Base-by-base conservation (phyloP, 768 basidiomycete species). In the Suillus luteus region DNA sequence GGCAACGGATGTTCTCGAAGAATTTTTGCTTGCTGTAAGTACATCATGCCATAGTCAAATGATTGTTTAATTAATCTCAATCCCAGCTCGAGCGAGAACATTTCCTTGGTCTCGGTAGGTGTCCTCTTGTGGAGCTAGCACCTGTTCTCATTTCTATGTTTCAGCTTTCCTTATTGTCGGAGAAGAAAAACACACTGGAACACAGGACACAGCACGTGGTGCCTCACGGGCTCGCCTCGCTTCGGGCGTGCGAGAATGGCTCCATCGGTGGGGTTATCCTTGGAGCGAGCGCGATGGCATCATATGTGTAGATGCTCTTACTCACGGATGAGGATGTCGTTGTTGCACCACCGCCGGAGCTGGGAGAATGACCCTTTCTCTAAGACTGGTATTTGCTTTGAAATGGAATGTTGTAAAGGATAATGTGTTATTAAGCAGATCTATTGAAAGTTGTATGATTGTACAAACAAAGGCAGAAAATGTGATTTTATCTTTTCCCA, bases 121-220 rank as follows among this genome's bases (percentile, higher is more conserved):
- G 54, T 63, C 65, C 40, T 15, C 40, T 37, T 55, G 51, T 7
- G 43, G 38, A 17, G 41, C 40, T 27, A 44, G 43, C 54, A 44
- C 57, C 17, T 64, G 49, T 66, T 31, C 62, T 68, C 41, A 67
- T n/a, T 54, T 40, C 40, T 59, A 48, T 57, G 24, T 35, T 67
- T 43, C 68, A 91, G 95, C 92, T 6, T 99, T 91, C 73, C 79
- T 93, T 22, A 83, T 99, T 51, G 93, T 99, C 7, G 96, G 97
- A 22, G 95, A 98, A 78, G 93, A 96, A 76, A 96, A 95, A 76
- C 96, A 98, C 74, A 94, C 93, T 0, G 96, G 92, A 2, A 90
- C 88, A n/a, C 93, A 96, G 71, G 94, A 96, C 70, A 78, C 84
- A 4, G 85, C 81, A 14, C 85, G 95, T 44, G 94, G 94, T 33